Conservation (phyloP, 768 basidiomycete species). For the Russula olivacea region DNA sequence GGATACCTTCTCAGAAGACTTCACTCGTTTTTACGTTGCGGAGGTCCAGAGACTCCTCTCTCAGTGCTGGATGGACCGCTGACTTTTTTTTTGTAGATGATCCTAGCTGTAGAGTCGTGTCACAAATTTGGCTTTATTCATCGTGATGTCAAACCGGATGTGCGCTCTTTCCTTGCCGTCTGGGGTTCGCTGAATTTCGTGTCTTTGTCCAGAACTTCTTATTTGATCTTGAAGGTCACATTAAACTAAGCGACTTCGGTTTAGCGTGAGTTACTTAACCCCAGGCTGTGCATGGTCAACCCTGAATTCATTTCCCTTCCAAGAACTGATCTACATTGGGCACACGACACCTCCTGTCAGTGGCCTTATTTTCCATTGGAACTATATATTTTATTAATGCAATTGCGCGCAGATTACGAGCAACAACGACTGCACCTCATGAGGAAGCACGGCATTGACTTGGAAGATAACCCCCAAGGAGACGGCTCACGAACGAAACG, state of each 20-base stretch:
- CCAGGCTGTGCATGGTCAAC: not conserved
- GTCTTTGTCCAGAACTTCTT: constrained; percentile 73
- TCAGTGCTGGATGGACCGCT: constrained; percentile 3
- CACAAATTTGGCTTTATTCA: constrained; percentile 96
- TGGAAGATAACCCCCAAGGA: constrained; percentile 68
- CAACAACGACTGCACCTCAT: constrained; percentile 85
- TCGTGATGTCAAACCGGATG: constrained; percentile 95
- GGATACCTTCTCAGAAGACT: constrained; percentile 86
- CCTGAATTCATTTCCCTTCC: constrained; percentile 9
- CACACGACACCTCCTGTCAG: constrained; percentile 88
- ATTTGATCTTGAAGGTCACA: constrained; percentile 89
- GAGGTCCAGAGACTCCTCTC: constrained; percentile 51
- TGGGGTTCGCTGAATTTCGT: not conserved
- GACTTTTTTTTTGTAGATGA: constrained; percentile 54
- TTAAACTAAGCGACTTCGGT: constrained; percentile 93
- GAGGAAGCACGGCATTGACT: constrained; percentile 91
- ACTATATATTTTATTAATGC: constrained; percentile 11
- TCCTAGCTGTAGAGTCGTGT: constrained; percentile 88
- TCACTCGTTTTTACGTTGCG: constrained; percentile 89
- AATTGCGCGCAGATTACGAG: constrained; percentile 67
- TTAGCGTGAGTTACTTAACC: constrained; percentile 63
- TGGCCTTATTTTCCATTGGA: constrained; percentile 26
- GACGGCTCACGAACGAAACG: constrained; percentile 72
- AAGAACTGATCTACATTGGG: constrained; percentile 92
- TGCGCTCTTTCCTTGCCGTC: constrained; percentile 35